Evolutionary conservation across 75 land plant species (phyloP), one percentile per base, ranked within the genome.

Genomic region (Larix kaempferi): DNA sequence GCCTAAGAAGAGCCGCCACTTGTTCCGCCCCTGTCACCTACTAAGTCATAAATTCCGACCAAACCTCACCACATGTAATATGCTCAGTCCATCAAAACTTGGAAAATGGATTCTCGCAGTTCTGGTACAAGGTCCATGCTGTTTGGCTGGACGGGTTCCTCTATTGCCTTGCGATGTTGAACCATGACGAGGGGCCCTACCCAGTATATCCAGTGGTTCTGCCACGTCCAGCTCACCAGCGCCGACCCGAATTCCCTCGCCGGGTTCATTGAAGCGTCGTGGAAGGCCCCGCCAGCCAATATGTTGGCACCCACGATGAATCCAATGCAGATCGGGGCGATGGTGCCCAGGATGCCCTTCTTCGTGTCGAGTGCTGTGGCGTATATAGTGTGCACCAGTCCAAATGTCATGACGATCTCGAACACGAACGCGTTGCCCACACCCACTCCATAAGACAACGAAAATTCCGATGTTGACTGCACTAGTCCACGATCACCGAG

Each of bases 181-280:
- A n/a, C n/a, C n/a, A n/a, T n/a, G n/a, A n/a, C n/a, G 64, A 91
- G 81, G 27, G 93, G 93, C 1, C 93, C 93, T 5, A 89, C 83
- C 93, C 93, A 91, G 85, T 91, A 91, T 13, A 91, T 85, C 93
- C 91, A 91, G 64, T 91, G 93, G 80, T 86, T 74, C 60, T 78
- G 66, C 86, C 87, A 91, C 62, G 78, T 57, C 85, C 84, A 82
- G 78, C 84, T 83, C 49, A 89, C 87, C 59, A 89, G 55, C 6
- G 91, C 89, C 16, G 91, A 91, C n/a, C 93, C 93, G 62, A 88
- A 88, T 5, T 82, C 62, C 29, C 88, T 66, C 4, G 81, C 89
- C 1, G 89, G 89, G 58, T 91, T 91, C 93, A 91, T 86, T 29
- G 91, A 84, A 0, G 91, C 93, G 57, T 91, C 93, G 63, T 74